Evolutionary conservation across 108 stramenopile species (phyloP).

Genomic region (Skeletonema grethae): DNA sequence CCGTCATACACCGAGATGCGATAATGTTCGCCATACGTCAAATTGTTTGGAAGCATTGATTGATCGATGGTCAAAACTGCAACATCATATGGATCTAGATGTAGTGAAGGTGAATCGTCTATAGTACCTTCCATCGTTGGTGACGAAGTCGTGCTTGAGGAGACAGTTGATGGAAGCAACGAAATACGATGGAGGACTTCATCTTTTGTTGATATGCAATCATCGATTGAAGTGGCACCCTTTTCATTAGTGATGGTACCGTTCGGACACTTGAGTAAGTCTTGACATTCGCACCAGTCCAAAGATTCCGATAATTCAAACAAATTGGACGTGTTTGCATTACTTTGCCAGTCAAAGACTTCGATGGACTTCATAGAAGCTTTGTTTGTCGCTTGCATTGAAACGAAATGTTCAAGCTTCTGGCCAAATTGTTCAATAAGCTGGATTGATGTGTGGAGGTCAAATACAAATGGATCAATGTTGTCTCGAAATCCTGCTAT

Average conservation of each 20-base stretch:
- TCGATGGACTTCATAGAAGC: constrained; percentile 10
- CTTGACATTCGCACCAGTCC: constrained; percentile 81
- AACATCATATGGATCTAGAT: constrained; percentile 65
- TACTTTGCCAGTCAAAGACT: background rate
- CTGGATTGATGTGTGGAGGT: constrained; percentile 60
- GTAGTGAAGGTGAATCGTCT: constrained; percentile 46
- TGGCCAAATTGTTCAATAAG: constrained; percentile 79
- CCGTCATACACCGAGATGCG: constrained; percentile 71
- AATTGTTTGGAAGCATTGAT: constrained; percentile 56
- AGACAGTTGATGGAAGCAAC: constrained; percentile 24
- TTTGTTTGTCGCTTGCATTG: constrained; percentile 17
- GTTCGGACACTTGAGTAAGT: constrained; percentile 77
- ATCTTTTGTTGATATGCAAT: constrained; percentile 55
- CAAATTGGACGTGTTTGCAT: constrained; percentile 2
- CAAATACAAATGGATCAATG: constrained; percentile 70
- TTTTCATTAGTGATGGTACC: constrained; percentile 52
- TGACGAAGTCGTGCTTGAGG: background rate
- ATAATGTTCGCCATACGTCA: constrained; percentile 86
- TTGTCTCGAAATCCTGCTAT: constrained; percentile 25
- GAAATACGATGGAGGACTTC: constrained; percentile 48
- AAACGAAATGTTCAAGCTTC: constrained; percentile 39
- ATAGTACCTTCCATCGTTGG: constrained; percentile 38
- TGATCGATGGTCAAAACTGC: constrained; percentile 75
- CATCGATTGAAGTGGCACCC: constrained; percentile 49
- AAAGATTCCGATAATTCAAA: constrained; percentile 45